Evolutionary conservation across 805 yeast species (phyloP), one percentile per base, ranked within the genome.

Genomic region (Lipomyces spencermartinsiae): DNA sequence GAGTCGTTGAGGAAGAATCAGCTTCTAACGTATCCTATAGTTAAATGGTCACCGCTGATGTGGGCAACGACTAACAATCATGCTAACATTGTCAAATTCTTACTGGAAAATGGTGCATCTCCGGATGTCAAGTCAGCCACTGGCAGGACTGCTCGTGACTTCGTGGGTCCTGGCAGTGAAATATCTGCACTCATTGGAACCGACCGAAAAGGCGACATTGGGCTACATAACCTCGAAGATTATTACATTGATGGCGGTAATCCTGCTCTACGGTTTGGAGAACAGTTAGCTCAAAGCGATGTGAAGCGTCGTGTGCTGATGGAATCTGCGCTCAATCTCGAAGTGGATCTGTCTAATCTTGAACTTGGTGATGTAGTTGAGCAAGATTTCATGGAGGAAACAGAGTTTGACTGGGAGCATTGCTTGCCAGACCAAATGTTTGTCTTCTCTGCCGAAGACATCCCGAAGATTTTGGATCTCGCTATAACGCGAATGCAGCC

Each of bases 1-100:
- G n/a, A 25, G 9, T 14, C 33, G 34, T 8, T 16, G 31, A 22
- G 33, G 10, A 7, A 3, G 4, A 16, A 14, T n/a, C 49, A 19
- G 37, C 4, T n/a, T 14, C 33, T 22, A 35, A 35, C 22, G 8
- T 55, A 43, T 25, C 1, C 29, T 10, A 51, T 39, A 66, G 73
- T 63, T 54, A 79, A 77, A 59, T 82, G 83, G 83, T 78, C 84
- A 5, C 78, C 97, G 10, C 77, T 91, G 58, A 91, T 91, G 95
- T 92, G 97, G 97, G 93, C 96, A 0, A 86, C 91, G 2, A 84
- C 87, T 72, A 82, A 88, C 71, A 84, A 87, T 63, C 85, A 86
- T 63, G 77, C 84, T 67, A 82, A 83, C 12, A 82, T 89, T 58
- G 87, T 86, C 16, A 84, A 85, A 59, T 78, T 83, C 64, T 79